Evolutionary conservation across 2,329 filamentous ascomycete genomes (phyloP).

Genomic region (Talaromyces amestolkiae): DNA sequence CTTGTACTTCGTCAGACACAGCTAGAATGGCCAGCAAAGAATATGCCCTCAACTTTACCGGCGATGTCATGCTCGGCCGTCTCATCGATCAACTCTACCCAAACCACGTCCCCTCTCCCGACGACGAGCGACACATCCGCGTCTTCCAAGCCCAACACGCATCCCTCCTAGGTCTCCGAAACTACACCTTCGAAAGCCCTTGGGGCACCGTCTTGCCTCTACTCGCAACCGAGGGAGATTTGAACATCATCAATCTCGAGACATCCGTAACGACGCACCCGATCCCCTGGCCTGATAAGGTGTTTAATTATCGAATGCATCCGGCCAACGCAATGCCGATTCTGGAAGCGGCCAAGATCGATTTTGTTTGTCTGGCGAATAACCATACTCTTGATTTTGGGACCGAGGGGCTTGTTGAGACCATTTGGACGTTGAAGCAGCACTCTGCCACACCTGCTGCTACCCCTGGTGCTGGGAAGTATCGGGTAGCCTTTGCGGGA

Average conservation of each 20-base stretch:
- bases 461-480: neutral
- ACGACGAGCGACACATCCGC: slow-evolving; percentile 25
- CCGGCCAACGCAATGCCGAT: slow-evolving; percentile 34
- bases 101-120: slow-evolving; percentile 30
- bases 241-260: slow-evolving; percentile 43
- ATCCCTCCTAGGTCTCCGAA: slow-evolving; percentile 18
- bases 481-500: slow-evolving; percentile 32
- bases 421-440: slow-evolving; percentile 29
- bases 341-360: slow-evolving; percentile 31
- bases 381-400: slow-evolving; percentile 42
- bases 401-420: slow-evolving; percentile 36
- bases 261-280: slow-evolving; percentile 35
- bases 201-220: slow-evolving; percentile 38
- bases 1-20: too few species aligned
- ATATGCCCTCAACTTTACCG: slow-evolving; percentile 34
- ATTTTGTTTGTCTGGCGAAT: slow-evolving; percentile 40
- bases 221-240: slow-evolving; percentile 28
- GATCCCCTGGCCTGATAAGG: slow-evolving; percentile 38
- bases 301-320: slow-evolving; percentile 44
- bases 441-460: neutral
- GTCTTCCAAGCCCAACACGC: slow-evolving; percentile 24
- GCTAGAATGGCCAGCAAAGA: neutral
- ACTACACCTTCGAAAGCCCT: slow-evolving; percentile 30
- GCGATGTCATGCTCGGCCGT: slow-evolving; percentile 45
- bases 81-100: slow-evolving; percentile 42